Conservation (phyloP, 371 early-diverging fungal species). For the Mucor sp. region DNA sequence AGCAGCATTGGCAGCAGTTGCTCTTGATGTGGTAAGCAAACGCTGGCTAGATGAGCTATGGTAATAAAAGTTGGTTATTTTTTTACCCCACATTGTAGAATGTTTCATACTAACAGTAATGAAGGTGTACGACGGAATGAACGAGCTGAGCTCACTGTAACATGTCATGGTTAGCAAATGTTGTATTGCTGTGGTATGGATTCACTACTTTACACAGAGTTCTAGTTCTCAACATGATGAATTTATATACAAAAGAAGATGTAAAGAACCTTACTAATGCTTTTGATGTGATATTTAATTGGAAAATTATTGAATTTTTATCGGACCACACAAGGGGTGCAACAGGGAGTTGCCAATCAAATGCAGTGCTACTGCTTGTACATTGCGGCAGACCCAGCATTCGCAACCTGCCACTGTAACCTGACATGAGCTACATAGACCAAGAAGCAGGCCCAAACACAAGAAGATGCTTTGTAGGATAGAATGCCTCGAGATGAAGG, state of each 20-base stretch:
- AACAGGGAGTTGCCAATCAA: slow-evolving; percentile 1
- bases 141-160: slow-evolving; percentile 8
- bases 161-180: background rate
- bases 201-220: background rate
- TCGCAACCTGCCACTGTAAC: background rate
- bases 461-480: too few species aligned
- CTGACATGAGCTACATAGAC: background rate
- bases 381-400: background rate
- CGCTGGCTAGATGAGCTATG: slow-evolving; percentile 2
- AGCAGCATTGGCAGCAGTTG: slow-evolving; percentile 1
- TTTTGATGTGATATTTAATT: background rate
- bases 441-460: background rate
- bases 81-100: background rate
- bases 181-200: background rate
- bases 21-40: slow-evolving; percentile 14
- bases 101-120: slow-evolving; percentile 7
- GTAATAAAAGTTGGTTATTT: background rate
- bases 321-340: slow-evolving; percentile 3
- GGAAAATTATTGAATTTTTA: background rate
- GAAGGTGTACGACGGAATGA: slow-evolving; percentile 9
- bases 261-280: background rate
- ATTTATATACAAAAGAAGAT: background rate
- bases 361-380: background rate
- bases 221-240: slow-evolving; percentile 9
- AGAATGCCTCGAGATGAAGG: too few species aligned